These are phyloP conservation scores for Vanrija sp. DNA, from an alignment of 1,284 basidiomycete genomes.

Conservation along the genomic window DNA sequence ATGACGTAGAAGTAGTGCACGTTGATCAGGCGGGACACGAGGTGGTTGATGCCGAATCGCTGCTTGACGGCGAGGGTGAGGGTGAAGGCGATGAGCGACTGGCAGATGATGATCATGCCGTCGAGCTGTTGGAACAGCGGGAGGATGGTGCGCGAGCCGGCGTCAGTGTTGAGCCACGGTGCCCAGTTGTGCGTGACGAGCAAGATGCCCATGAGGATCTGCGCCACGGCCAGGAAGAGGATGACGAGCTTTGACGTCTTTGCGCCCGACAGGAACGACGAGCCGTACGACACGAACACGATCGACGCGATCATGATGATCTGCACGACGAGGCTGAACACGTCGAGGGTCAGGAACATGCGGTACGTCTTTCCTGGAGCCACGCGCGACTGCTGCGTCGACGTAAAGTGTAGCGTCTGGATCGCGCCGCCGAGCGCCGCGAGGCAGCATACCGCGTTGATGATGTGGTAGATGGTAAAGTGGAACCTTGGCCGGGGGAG, in stretches of 20 bases:
- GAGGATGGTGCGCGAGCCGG: neutral
- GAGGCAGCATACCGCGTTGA: neutral
- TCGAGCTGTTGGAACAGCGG: neutral
- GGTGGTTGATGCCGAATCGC: neutral
- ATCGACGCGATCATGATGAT: neutral
- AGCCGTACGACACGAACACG: neutral
- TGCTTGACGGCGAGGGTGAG: neutral
- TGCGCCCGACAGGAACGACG: neutral
- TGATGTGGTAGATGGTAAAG: neutral
- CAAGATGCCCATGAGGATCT: neutral
- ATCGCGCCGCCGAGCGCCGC: neutral
- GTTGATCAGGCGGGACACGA: neutral
- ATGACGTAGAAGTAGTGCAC: neutral
- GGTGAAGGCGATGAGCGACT: neutral
- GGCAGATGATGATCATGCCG: neutral
- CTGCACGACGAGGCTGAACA: neutral
- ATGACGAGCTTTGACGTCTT: neutral
- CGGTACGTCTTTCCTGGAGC: neutral
- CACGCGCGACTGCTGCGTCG: neutral
- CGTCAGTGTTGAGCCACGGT: neutral
- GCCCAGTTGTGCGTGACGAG: neutral
- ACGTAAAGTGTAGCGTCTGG: neutral
- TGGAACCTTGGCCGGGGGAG: neutral
- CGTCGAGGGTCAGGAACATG: neutral
- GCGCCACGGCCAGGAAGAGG: neutral